Base-by-base conservation (phyloP, 2,329 filamentous ascomycete species). In the Penicillium sp. region DNA sequence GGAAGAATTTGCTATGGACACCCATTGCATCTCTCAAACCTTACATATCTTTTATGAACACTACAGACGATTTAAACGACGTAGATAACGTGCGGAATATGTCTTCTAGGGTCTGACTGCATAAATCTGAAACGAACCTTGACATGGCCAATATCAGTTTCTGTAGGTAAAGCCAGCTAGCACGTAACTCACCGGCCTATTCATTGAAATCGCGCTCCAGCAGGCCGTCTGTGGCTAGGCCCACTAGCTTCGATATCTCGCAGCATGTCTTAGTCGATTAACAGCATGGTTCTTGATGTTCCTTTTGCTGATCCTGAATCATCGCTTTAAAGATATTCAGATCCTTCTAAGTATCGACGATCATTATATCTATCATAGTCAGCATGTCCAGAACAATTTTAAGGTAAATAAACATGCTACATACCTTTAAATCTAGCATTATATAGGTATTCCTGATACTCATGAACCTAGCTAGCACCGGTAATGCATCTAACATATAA, bases 401-500 rank as follows among this genome's bases (percentile, higher is more conserved):
- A 30, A 57, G 42, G 24, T 17, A 17, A 26, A 10, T n/a, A 30
- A 26, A 17, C 10, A 45, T 24, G 10, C 35, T 42, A 40, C 26
- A 56, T 73, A 83, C 84, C 79, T 58, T 69, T 42, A 64, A 88
- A 87, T 0, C 85, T 86, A 0, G 82, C 84, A 13, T 80, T 66
- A 12, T 65, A 65, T 37, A 89, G 71, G 70, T 82, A 88, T 6
- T 53, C 38, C 59, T 86, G 78, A 72, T 89, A 89, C 56, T 84
- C 79, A 1, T 38, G 65, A 0, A 85, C 78, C 59, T 76, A 70
- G 63, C 84, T 87, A 0, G 87, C 85, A 1, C 87, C 86, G 1
- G 84, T 79, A 30, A 89, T 79, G 62, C 87, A 89, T 0, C 86
- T 86, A 2, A 88, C 83, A 70, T 88, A 87, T 7, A 88, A 69